Base-by-base conservation (phyloP, 2,329 filamentous ascomycete species). In the Trichoderma simmonsii region DNA sequence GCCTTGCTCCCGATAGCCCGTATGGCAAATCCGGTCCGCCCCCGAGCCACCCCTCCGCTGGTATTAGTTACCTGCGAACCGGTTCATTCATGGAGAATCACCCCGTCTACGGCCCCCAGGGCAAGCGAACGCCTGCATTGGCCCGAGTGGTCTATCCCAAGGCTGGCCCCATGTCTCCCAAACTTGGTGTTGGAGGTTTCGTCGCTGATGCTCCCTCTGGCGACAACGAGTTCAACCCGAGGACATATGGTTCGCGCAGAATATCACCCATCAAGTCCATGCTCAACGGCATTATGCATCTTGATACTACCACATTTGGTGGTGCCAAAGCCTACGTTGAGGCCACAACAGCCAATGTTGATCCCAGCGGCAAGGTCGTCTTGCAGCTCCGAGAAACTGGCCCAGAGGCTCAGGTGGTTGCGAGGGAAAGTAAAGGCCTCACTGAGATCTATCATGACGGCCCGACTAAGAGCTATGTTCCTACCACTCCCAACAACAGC, bases 41-140 rank as follows among this genome's bases (percentile, higher is more conserved):
- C 0, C 82, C 84, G 8, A 89, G 86, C 24, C 89, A 91, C 75
- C 89, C 89, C 4, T 91, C 89, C 15, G 89, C 86, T 36, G 89
- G 89, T 72, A 82, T 91, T 67, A 89, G 88, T 69, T 91, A 91
- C 79, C 81, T 90, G 71, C 86, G 89, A 67, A 89, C 88, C 1
- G 80, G 80, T 48, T 83, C 85, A 51, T 88, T 83, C 78, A 80
- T 88, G 75, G 85, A 88, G 72, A 90, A 90, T 78, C 88, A 91
- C 77, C 86, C 89, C 2, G 75, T 89, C 26, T 90, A 90, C 76
- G 89, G 89, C 2, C 89, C 89, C 11, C 89, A 90, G 77, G 82
- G 78, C 68, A 74, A 82, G 30, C 85, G 85, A 73, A 76, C 84
- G 6, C 85, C 87, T 6, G 81, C 86, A n/a, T 77, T 85, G 76